Conservation (phyloP, 2,329 filamentous ascomycete genomes). For the Chaetomiaceae sp. region DNA sequence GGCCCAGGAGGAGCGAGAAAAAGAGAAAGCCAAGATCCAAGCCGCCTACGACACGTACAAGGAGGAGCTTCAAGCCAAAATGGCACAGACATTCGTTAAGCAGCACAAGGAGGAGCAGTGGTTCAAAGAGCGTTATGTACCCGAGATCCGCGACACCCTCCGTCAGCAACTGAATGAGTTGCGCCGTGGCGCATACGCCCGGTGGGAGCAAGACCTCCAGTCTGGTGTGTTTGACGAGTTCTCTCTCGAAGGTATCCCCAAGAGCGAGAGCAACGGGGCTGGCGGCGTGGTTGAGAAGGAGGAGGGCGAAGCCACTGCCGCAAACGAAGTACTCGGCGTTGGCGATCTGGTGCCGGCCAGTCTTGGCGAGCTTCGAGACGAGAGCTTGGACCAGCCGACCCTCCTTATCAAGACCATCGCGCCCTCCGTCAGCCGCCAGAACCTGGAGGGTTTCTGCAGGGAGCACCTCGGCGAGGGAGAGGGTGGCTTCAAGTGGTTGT, state of each 20-base stretch:
- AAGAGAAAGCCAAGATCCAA: slow-evolving; percentile 73
- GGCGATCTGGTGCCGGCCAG: slow-evolving; percentile 80
- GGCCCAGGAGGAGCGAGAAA: slow-evolving; percentile 66
- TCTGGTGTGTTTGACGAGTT: slow-evolving; percentile 88
- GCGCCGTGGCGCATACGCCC: slow-evolving; percentile 68
- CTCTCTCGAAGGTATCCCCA: slow-evolving; percentile 87
- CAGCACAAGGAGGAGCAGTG: slow-evolving; percentile 95
- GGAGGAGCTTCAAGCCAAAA: slow-evolving; percentile 63
- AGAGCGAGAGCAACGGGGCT: slow-evolving; percentile 81
- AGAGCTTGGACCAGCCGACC: slow-evolving; percentile 81
- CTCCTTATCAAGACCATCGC: slow-evolving; percentile 97
- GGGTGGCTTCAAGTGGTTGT: slow-evolving; percentile 92
- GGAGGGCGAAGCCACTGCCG: slow-evolving; percentile 86
- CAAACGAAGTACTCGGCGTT: slow-evolving; percentile 87
- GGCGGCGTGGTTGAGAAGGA: slow-evolving; percentile 88
- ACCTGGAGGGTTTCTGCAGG: slow-evolving; percentile 89
- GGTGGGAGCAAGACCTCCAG: slow-evolving; percentile 86
- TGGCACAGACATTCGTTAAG: slow-evolving; percentile 84
- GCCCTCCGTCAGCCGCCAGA: slow-evolving; percentile 87
- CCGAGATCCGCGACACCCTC: slow-evolving; percentile 71
- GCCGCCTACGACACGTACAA: slow-evolving; percentile 61
- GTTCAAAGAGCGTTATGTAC: slow-evolving; percentile 93
- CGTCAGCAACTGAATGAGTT: slow-evolving; percentile 71
- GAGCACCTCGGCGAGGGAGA: slow-evolving; percentile 87
- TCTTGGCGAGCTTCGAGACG: slow-evolving; percentile 82